phyloP scores from a whole-genome alignment of 2,329 filamentous ascomycete species.

The Aspergillus brasiliensis region DNA sequence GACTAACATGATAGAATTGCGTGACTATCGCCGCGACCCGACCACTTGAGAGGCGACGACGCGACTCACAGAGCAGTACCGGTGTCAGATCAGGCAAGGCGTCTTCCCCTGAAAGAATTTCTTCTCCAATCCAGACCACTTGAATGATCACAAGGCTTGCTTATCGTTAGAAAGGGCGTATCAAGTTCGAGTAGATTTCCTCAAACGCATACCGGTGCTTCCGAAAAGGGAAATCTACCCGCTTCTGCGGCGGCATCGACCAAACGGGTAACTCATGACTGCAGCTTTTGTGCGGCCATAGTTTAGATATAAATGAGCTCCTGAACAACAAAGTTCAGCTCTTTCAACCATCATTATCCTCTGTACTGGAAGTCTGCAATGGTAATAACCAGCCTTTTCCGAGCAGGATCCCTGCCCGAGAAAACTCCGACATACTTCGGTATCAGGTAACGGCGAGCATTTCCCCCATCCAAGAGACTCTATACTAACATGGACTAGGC shows the following conservation, averaged over 20 bases:
- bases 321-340: too few relatives aligned
- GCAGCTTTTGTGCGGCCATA: too few relatives aligned
- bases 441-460: neutral
- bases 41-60: constrained; percentile 47
- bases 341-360: too few relatives aligned
- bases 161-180: too few relatives aligned
- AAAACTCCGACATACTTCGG: neutral
- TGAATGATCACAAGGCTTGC: too few relatives aligned
- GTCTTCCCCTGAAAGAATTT: too few relatives aligned
- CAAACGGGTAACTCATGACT: neutral
- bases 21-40: constrained; percentile 48
- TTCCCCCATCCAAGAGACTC: neutral
- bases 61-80: constrained; percentile 43
- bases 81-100: too few relatives aligned
- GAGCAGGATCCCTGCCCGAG: neutral
- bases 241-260: neutral
- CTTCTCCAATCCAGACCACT: too few relatives aligned
- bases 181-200: neutral
- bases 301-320: too few relatives aligned
- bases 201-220: neutral
- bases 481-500: neutral
- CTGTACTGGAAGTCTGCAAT: neutral
- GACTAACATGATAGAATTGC: constrained; percentile 28
- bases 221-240: neutral
- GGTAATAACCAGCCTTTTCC: neutral